Conservation (phyloP, 208 protist genomes). For the Trypanosoma avium region DNA sequence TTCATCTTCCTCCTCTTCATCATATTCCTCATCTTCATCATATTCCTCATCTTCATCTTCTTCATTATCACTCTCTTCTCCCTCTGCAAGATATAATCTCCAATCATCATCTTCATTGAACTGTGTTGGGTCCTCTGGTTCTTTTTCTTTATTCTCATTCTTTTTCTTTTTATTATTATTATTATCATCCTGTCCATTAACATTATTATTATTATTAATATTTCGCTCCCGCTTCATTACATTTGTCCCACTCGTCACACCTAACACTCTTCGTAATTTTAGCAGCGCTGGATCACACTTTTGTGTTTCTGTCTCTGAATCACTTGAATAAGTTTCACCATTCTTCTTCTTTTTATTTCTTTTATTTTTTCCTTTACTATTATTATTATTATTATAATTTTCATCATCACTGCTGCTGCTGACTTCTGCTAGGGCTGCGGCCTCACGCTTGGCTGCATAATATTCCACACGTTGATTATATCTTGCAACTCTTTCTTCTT, state of each 20-base stretch:
- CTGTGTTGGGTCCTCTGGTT: background rate
- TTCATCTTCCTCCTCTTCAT: constrained; percentile 39
- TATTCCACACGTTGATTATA: constrained; percentile 72
- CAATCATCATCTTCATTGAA: constrained; percentile 11
- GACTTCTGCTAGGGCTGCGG: constrained; percentile 69
- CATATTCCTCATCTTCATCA: background rate
- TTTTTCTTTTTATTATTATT: constrained; percentile 9
- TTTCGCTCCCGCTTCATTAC: constrained; percentile 1
- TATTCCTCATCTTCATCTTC: constrained; percentile 32
- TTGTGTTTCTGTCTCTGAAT: no score
- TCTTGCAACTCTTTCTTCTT: constrained; percentile 69
- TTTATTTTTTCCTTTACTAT: constrained; percentile 3
- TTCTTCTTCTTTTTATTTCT: constrained; percentile 9
- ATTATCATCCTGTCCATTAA: background rate
- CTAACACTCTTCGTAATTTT: no score
- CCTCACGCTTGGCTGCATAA: constrained; percentile 73
- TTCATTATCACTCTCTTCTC: constrained; percentile 28
- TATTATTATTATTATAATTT: constrained; percentile 13
- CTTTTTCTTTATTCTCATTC: constrained; percentile 4
- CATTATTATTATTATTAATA: constrained; percentile 7
- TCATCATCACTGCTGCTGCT: constrained; percentile 64
- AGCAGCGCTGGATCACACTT: no score
- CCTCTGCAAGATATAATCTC: background rate
- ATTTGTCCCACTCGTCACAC: no score
- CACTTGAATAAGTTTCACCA: background rate